Conservation (phyloP, 495 filamentous ascomycete genomes). For the Penicillium chermesinum region DNA sequence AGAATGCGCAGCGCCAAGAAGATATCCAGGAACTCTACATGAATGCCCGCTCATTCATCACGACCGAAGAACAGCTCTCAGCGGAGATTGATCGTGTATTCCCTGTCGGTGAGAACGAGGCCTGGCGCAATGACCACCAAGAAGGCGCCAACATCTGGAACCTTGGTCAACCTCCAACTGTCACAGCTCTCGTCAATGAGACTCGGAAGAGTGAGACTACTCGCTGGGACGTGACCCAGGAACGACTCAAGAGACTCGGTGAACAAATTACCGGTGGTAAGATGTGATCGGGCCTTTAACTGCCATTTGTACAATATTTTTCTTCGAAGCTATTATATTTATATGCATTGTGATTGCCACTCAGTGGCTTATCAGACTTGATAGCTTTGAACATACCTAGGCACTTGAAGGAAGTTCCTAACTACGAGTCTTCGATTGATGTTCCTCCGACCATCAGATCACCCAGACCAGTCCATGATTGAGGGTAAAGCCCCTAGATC, state of each 20-base stretch:
- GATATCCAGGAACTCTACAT: slow-evolving; percentile 59
- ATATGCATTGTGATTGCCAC: slow-evolving; percentile 10
- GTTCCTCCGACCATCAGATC: no score
- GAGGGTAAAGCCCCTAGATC: no score
- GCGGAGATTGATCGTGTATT: slow-evolving; percentile 59
- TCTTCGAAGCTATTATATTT: slow-evolving; percentile 17
- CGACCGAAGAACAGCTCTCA: slow-evolving; percentile 56
- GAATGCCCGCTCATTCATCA: slow-evolving; percentile 60
- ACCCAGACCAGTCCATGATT: no score
- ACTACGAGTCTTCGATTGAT: no score
- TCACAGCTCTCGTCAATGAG: slow-evolving; percentile 35
- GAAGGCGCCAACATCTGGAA: slow-evolving; percentile 55
- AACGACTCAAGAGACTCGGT: slow-evolving; percentile 58
- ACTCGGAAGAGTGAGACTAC: slow-evolving; percentile 26
- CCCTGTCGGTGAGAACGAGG: slow-evolving; percentile 44
- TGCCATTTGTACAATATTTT: slow-evolving; percentile 27
- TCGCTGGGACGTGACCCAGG: slow-evolving; percentile 44
- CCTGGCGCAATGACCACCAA: slow-evolving; percentile 42
- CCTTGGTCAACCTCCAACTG: slow-evolving; percentile 46
- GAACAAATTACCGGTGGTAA: slow-evolving; percentile 68
- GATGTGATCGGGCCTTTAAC: slow-evolving; percentile 36
- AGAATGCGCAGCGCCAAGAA: slow-evolving; percentile 38
- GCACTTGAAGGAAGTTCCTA: no score
- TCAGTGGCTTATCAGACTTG: no score
- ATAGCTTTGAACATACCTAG: no score